These are phyloP conservation scores for Nemophila menziesii DNA, from an alignment of 257 asterid species.

Conservation along the genomic window DNA sequence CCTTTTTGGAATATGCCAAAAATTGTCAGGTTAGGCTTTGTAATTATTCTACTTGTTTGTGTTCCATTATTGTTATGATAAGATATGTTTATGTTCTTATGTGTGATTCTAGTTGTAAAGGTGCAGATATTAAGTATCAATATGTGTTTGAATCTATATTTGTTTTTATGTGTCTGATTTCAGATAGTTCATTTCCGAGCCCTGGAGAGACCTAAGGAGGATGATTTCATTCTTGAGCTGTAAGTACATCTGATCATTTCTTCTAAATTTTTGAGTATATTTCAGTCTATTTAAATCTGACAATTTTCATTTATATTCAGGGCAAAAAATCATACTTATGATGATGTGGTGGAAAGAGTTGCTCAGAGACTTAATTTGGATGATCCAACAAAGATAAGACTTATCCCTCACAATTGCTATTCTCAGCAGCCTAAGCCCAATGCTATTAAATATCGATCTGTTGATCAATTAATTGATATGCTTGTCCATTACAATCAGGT, in stretches of 20 bases:
- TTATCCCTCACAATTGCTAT: slow-evolving; percentile 96
- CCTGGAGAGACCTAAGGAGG: slow-evolving; percentile 86
- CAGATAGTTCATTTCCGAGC: slow-evolving; percentile 89
- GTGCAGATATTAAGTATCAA: too few relatives aligned
- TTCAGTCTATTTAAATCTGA: slow-evolving; percentile 6
- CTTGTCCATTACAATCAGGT: slow-evolving; percentile 99
- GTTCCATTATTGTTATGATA: too few relatives aligned
- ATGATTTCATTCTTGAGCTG: slow-evolving; percentile 82
- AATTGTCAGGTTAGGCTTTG: slow-evolving; percentile 49
- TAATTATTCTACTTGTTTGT: too few relatives aligned
- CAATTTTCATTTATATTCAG: slow-evolving; percentile 30
- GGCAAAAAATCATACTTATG: slow-evolving; percentile 86
- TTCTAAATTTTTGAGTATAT: neutral
- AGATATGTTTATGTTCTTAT: too few relatives aligned
- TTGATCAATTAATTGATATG: slow-evolving; percentile 82
- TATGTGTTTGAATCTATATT: too few relatives aligned
- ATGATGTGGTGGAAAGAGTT: slow-evolving; percentile 89
- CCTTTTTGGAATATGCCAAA: slow-evolving; percentile 60
- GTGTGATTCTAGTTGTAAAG: too few relatives aligned
- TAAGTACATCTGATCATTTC: slow-evolving; percentile 31
- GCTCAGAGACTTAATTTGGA: slow-evolving; percentile 76
- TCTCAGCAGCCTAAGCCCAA: slow-evolving; percentile 97
- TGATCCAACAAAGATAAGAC: slow-evolving; percentile 88
- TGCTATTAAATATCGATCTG: slow-evolving; percentile 76
- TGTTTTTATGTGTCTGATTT: too few relatives aligned